Evolutionary conservation across 106 monocot species (phyloP), one percentile per base, ranked within the genome.

Genomic region (Allium sativum): DNA sequence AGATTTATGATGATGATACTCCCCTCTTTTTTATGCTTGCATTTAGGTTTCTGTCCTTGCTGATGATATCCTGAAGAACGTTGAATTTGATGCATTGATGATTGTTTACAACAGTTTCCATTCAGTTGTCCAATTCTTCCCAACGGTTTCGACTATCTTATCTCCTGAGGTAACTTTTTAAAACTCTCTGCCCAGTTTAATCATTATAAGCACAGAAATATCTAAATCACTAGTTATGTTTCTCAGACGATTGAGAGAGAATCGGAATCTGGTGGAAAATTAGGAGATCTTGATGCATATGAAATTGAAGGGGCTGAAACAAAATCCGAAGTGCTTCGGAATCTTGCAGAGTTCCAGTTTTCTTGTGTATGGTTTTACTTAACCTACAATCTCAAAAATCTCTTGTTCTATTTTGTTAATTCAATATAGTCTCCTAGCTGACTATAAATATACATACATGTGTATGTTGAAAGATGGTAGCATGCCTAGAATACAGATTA

Each of bases 241-340:
- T 14, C 15, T 12, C 65, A 95, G 90, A 65, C 70, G 42, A 71
- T 84, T 21, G 95, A 87, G 60, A 87, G 54, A 63, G 95, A 90
- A 59, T 78, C 90, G 17, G 95, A 82, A 73, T 21, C 79, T 59
- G 95, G 90, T 11, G 93, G 93, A 12, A 95, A 84, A 64, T 65
- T 95, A 53, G 86, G 83, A 14, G 81, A 87, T 21, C 56, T 90
- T 58, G 95, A 95, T 45, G 74, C 73, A 10, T 95, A 95, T 68
- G 95, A 95, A 75, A 90, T 90, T 56, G 90, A 95, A 82, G 95
- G 95, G 13, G 90, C 81, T 54, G 90, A 95, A 42, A 90, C 90
- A 52, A 95, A 95, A 82, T 79, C 81, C 56, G 95, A 95, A 73
- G 77, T 95, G 52, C 87, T 95, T 77, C 95, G 86, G 70, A 95